These are phyloP conservation scores for Prototheca cutis DNA, from an alignment of 163 green algal species.

Conservation along the genomic window DNA sequence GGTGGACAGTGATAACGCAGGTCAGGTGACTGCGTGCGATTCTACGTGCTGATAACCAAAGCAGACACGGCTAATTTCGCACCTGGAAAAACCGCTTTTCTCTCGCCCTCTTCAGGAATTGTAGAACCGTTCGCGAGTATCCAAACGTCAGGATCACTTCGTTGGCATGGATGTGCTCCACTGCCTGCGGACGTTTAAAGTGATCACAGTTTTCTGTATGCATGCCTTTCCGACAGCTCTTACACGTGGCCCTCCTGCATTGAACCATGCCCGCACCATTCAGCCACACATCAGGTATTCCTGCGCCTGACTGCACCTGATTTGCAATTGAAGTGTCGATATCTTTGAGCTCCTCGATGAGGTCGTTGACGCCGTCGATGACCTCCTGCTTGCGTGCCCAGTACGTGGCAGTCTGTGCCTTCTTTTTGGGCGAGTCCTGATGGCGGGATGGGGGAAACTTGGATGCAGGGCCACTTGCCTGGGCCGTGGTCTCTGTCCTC, in stretches of 20 bases:
- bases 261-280: no score
- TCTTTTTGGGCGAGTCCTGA: slow-evolving; percentile 7
- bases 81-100: slow-evolving; percentile 89
- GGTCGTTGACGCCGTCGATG: slow-evolving; percentile 90
- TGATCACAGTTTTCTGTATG: neutral
- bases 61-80: no score
- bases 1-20: no score
- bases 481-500: no score
- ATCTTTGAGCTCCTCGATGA: slow-evolving; percentile 86
- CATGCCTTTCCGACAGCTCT: neutral
- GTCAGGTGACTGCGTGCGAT: no score
- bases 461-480: neutral
- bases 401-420: slow-evolving; percentile 16
- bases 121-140: slow-evolving; percentile 64
- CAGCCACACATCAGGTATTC: no score
- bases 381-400: slow-evolving; percentile 68
- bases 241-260: no score
- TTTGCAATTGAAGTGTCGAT: slow-evolving; percentile 62
- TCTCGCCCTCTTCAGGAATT: slow-evolving; percentile 78
- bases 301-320: no score
- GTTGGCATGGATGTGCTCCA: slow-evolving; percentile 92
- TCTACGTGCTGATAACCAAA: no score
- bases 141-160: slow-evolving; percentile 87
- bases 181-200: slow-evolving; percentile 43
- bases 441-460: neutral